These are phyloP conservation scores for Trichocladium uniseriatum DNA, from an alignment of 495 filamentous ascomycete genomes.

Conservation along the genomic window DNA sequence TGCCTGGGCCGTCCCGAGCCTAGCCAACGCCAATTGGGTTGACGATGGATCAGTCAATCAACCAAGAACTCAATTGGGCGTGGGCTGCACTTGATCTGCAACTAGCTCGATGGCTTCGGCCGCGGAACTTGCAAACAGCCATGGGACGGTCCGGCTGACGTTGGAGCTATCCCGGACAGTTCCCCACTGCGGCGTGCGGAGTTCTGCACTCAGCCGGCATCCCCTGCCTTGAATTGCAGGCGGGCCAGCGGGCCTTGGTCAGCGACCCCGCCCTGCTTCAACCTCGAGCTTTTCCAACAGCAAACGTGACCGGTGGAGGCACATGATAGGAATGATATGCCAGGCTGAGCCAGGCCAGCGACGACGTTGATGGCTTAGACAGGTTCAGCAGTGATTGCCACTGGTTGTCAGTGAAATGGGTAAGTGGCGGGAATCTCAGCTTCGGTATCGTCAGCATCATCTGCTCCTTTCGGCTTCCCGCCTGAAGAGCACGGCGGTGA, in stretches of 20 bases:
- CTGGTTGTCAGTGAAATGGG: neutral
- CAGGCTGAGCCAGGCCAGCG: neutral
- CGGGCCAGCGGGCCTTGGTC: neutral
- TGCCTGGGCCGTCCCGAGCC: neutral
- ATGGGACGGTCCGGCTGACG: conserved; percentile 14
- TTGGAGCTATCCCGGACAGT: too few species aligned
- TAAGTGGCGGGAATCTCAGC: neutral
- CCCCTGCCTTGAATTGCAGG: neutral
- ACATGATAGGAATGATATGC: conserved; percentile 2
- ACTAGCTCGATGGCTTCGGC: neutral
- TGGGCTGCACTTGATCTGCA: conserved; percentile 4
- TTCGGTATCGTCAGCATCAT: neutral
- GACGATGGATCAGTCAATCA: neutral
- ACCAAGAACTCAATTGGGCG: conserved; percentile 4
- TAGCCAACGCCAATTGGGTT: conserved; percentile 3
- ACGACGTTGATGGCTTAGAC: too few species aligned
- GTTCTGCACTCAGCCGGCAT: conserved; percentile 1
- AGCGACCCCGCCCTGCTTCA: neutral
- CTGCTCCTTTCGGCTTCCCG: neutral
- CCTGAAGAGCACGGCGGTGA: neutral
- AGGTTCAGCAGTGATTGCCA: too few species aligned
- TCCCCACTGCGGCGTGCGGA: conserved; percentile 1
- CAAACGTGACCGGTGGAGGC: conserved; percentile 2
- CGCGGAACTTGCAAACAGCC: conserved; percentile 6
- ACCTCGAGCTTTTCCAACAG: neutral